Base-by-base conservation (phyloP, 2,329 filamentous ascomycete species). In the Colletotrichum eremochloae region DNA sequence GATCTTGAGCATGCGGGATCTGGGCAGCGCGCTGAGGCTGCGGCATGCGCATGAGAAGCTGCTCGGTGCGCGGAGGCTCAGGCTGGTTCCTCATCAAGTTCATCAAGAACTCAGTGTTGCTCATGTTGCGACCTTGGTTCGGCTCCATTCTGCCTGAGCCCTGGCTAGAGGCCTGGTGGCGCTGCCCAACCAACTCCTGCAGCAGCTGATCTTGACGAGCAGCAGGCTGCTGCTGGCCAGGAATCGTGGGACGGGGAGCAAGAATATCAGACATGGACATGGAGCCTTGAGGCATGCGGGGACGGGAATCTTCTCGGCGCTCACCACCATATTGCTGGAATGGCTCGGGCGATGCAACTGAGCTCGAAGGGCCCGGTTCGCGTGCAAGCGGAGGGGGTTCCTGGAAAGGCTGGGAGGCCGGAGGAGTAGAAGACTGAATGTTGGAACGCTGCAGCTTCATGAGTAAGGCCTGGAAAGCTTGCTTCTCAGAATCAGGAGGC, bases 31-130 rank as follows among this genome's bases (percentile, higher is more conserved):
- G 83, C 67, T 86, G 85, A 46, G 86, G 86, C 75, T 88, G 87
- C 55, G 86, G 85, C 75, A 85, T 84, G 68, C 87, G 84, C 80
- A 89, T 84, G 63, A 88, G 79, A 60, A 86, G 78, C 42, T 73
- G 88, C 64, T 90, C 89, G 44, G 84, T 83, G 73, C 85, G 82
- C 50, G 86, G 86, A 7, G 82, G 80, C 38, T 90, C 87, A 0
- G 86, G 84, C 4, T 81, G 83, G 48, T 82, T 83, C 71, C 87
- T 86, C 93, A 97, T 96, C 40, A 97, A 86, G 73, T 91, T 93
- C 82, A 97, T 93, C 61, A 97, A 84, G 79, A 96, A 95, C 75
- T 97, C 93, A n/a, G 92, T 90, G 76, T 96, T 93, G 76, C 86
- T 89, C 79, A 88, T 91, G 78, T 84, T 86, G 60, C 83, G 84